phyloP scores from a whole-genome alignment of 2,329 filamentous ascomycete genomes.

The Talaromyces rugulosus region DNA sequence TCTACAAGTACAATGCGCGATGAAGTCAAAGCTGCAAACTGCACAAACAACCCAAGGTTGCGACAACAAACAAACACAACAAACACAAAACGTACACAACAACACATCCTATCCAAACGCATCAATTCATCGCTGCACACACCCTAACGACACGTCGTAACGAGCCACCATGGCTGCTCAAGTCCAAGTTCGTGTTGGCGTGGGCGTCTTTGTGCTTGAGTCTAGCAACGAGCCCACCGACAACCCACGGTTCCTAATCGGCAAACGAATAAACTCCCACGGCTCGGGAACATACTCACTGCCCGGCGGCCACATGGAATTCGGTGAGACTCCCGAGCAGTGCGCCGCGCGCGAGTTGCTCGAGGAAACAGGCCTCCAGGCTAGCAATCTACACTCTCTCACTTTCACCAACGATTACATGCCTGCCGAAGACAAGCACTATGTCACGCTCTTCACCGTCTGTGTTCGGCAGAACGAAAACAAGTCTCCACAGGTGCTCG shows the following conservation, averaged over 20 bases:
- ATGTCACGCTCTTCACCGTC: conserved; percentile 67
- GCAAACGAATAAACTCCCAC: conserved; percentile 13
- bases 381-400: conserved; percentile 52
- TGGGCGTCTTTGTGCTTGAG: conserved; percentile 47
- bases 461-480: conserved; percentile 47
- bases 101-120: neutral
- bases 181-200: conserved; percentile 36
- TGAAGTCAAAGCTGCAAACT: neutral
- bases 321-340: conserved; percentile 56
- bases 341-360: conserved; percentile 64
- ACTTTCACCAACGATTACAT: conserved; percentile 67
- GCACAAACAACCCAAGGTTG: neutral
- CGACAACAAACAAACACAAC: neutral
- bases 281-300: conserved; percentile 59
- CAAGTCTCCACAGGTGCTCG: conserved; percentile 52
- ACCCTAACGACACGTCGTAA: neutral
- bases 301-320: conserved; percentile 73
- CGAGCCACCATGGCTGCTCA: conserved; percentile 14
- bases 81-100: neutral
- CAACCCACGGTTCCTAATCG: conserved; percentile 12
- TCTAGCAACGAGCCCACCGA: conserved; percentile 38
- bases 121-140: neutral
- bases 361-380: conserved; percentile 65
- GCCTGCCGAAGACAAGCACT: conserved; percentile 59
- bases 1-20: neutral